These are phyloP conservation scores for Allium fistulosum DNA, from an alignment of 106 monocot species.

Conservation along the genomic window DNA sequence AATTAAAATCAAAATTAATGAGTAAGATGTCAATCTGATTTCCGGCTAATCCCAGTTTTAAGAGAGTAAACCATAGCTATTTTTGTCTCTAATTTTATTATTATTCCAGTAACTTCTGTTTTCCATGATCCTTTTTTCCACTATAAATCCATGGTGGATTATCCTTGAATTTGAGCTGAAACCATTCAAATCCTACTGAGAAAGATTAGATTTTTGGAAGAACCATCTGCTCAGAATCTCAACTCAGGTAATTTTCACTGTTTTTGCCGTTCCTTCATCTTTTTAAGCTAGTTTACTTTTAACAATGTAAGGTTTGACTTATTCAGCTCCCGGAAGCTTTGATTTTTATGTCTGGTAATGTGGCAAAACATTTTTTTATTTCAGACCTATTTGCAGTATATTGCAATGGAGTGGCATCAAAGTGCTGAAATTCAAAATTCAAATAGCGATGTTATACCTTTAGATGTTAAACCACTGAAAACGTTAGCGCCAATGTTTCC, in stretches of 20 bases:
- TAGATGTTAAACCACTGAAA: slow-evolving; percentile 7
- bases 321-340: background rate
- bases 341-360: background rate
- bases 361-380: background rate
- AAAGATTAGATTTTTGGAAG: background rate
- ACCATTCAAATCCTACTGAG: background rate
- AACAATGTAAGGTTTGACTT: background rate
- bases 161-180: background rate
- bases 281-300: background rate
- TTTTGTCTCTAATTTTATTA: no score
- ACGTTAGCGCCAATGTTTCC: slow-evolving; percentile 11
- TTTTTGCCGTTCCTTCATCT: background rate
- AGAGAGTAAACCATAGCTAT: no score
- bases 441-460: background rate
- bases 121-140: no score
- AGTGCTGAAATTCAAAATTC: background rate
- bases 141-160: no score
- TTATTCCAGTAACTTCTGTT: no score
- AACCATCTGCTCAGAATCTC: slow-evolving; percentile 1
- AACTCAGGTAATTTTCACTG: background rate
- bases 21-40: no score
- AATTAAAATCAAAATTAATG: no score
- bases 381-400: background rate
- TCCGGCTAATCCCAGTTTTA: no score
- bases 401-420: slow-evolving; percentile 5